Base-by-base conservation (phyloP, 768 basidiomycete species). In the Rhodotorula graminis region DNA sequence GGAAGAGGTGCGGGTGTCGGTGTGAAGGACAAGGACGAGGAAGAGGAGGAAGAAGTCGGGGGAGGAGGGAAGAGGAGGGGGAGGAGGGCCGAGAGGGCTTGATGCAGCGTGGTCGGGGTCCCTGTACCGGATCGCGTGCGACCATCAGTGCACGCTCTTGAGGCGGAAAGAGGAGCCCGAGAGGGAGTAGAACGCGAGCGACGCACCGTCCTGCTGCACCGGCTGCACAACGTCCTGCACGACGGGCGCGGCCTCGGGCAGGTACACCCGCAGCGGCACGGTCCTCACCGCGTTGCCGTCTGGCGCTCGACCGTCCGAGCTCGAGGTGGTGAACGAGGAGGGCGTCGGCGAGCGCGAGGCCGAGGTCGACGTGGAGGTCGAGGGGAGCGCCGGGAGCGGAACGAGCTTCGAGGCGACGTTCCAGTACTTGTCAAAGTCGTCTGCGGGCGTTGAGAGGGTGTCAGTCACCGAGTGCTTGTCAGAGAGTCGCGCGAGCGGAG, bases 401-500 rank as follows among this genome's bases (percentile, higher is more conserved):
- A 92, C 89, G 58, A 98, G 86, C 78, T 94, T 93, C n/a, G 90
- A 87, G 7, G 93, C 92, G 74, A 97, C 90, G 40, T 91, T 87
- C 89, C 92, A 94, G 79, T 90, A 96, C 72, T 92, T 88, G 77
- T 97, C 93, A 78, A 93, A 98, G 81, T 93, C 94, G 82, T 95
- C 96, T 98, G 80, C 16, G 21, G 0, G 56, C 58, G 12, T 29
- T 11, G 55, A 7, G 2, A 53, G 4, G 14, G 49, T 27, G 64
- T 73, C 23, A n/a, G 57, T 50, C 37, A 37, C 5, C 37, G 37
- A 37, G 4, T 37, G 37, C 9, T 4, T 9, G 37, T 37, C 37
- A 9, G 37, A 37, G 46, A 44, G n/a, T 2, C 44, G 3, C 3
- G n/a, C n/a, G n/a, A n/a, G n/a, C n/a, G n/a, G n/a, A n/a, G n/a